Evolutionary conservation across 805 yeast species (phyloP), one percentile per base, ranked within the genome.

Genomic region (Teunomyces cretensis): DNA sequence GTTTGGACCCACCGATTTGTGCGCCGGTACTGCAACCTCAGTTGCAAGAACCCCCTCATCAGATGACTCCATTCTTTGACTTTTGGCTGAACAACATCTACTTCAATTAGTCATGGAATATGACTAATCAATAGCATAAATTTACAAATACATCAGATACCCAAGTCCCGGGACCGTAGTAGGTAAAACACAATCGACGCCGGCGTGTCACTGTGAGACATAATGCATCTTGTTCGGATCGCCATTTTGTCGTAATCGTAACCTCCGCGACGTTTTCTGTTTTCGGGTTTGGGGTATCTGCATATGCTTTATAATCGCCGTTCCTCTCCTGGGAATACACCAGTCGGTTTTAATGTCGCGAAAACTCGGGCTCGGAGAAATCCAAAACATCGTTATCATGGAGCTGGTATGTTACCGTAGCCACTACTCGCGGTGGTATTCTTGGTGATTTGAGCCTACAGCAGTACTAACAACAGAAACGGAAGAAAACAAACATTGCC

Each of bases 401-500:
- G 31, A 40, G 11, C 35, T 15, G 14, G 41, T 39, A 39, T 11
- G 41, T 39, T 24, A 26, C 9, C 9, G 12, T 5, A 6, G 4
- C 16, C 26, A n/a, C 14, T 17, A 7, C n/a, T 4, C 3, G n/a
- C 13, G 31, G 31, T 4, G 31, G 13, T 30, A 9, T n/a, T 30
- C 31, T 8, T 6, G 31, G 11, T n/a, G 8, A 11, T n/a, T 8
- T 6, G 6, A 13, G n/a, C 9, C 40, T 6, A 13, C 13, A 13
- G 12, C 11, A 14, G 9, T 42, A 46, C 47, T 48, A 48, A 48
- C 50, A 33, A 39, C 37, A 65, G 70, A 67, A 62, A 50, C 55
- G 75, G 33, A 77, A 78, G 56, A 91, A 91, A 60, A 91, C 94
- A 0, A 74, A 83, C 6, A 74, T 96, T 45, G 98, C 99, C 4